phyloP scores from a whole-genome alignment of 2,329 filamentous ascomycete genomes.

The Penicillium brevicompactum region DNA sequence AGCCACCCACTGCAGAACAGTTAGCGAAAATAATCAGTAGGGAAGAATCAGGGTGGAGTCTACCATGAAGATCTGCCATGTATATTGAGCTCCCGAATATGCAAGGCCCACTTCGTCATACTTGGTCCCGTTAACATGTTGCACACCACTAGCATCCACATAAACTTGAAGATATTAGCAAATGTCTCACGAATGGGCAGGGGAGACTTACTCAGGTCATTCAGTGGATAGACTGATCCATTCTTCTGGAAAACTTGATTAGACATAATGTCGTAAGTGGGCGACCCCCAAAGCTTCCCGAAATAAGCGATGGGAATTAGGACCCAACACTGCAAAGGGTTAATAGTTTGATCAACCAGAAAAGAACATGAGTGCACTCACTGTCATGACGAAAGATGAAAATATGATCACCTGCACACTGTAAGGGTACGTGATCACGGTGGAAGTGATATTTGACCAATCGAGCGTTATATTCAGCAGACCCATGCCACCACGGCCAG shows the following conservation, averaged over 20 bases:
- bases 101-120: background rate
- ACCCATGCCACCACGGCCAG: background rate
- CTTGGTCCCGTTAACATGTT: background rate
- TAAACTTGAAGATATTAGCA: background rate
- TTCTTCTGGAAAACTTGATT: background rate
- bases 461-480: background rate
- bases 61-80: background rate
- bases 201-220: background rate
- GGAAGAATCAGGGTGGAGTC: background rate
- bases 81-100: background rate
- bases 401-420: background rate
- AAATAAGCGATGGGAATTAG: background rate
- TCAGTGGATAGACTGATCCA: background rate
- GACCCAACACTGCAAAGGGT: background rate
- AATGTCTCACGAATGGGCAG: background rate
- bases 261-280: background rate
- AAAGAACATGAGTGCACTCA: background rate
- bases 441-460: background rate
- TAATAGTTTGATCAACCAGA: background rate
- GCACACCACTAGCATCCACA: background rate
- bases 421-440: background rate
- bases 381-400: background rate
- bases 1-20: background rate
- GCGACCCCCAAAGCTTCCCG: background rate
- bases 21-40: background rate